Conservation (phyloP, 352 stramenopile genomes). For the Pythium vanterpoolii region DNA sequence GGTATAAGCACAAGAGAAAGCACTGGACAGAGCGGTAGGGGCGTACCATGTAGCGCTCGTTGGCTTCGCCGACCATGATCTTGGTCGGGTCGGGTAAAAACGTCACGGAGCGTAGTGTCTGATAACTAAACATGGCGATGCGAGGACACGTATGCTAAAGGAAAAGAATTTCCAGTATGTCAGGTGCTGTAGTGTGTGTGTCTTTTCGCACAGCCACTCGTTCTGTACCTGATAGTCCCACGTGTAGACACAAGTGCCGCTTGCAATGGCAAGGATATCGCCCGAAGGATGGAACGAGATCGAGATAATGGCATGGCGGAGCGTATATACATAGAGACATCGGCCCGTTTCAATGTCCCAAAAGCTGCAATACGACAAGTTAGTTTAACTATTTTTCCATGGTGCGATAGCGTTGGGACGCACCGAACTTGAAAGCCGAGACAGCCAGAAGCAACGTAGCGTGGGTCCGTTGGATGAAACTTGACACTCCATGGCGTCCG, state of each 20-base stretch:
- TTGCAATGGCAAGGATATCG: conserved; percentile 93
- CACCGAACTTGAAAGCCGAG: conserved; percentile 94
- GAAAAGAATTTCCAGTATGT: too few species aligned
- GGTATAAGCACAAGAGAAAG: too few species aligned
- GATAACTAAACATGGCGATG: conserved; percentile 88
- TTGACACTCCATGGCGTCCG: conserved; percentile 97
- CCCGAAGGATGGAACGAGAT: conserved; percentile 95
- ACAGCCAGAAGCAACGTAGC: conserved; percentile 96
- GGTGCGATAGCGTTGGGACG: neutral
- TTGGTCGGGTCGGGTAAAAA: conserved; percentile 89
- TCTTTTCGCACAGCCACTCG: neutral
- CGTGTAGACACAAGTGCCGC: conserved; percentile 92
- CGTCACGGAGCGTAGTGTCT: conserved; percentile 92
- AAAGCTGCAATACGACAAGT: conserved; percentile 45
- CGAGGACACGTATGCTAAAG: conserved; percentile 78
- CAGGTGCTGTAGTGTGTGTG: neutral
- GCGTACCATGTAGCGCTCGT: conserved; percentile 84
- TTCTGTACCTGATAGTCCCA: conserved; percentile 93
- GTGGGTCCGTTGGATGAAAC: conserved; percentile 93
- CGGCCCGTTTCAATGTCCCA: conserved; percentile 87
- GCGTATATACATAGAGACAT: conserved; percentile 92
- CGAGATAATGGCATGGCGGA: conserved; percentile 95
- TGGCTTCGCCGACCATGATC: conserved; percentile 94
- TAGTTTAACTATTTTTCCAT: neutral
- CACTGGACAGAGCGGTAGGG: too few species aligned